Base-by-base conservation (phyloP, 345 rosid genomes). In the Streptanthus diversifolius region DNA sequence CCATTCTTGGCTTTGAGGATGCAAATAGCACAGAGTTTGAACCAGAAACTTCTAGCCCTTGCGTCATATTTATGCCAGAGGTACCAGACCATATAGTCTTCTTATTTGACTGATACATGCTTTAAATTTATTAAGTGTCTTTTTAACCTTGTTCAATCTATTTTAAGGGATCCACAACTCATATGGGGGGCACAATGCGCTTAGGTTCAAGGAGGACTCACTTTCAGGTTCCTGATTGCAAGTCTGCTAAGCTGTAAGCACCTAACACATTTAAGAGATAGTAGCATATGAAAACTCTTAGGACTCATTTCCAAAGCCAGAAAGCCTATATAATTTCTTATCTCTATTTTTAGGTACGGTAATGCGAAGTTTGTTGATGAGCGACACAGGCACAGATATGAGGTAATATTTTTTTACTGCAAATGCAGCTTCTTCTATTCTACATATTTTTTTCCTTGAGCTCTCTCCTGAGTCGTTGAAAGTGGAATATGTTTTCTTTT, bases 121-220 rank as follows among this genome's bases (percentile, higher is more conserved):
- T 48, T 68, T 53, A 25, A 29, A 14, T 8, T 35, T 73, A 24
- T 54, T 30, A 47, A 43, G 12, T 17, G 27, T 33, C 56, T 8
- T 9, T 15, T 8, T 55, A 63, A 48, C 52, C n/a, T 33, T 65
- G 17, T 65, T 63, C 7, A 61, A 60, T 60, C 64, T 68, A 14
- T 44, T 2, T 33, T 40, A 84, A 89, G 92, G 96, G 75, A 40
- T 89, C 96, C 39, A 89, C 83, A 81, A 89, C 92, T 73, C 92
- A 87, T 61, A 87, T 87, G 96, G 96, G 96, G 43, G 96, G 89
- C 32, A 89, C 96, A 32, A 87, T 89, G 96, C 89, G 96, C 22
- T 75, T 86, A 40, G 96, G 96, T 32, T 89, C 92, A 69, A 86
- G 96, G 77, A 86, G 82, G 80, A 89, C 96, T 39, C 77, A 82